Evolutionary conservation across 257 asterid genomes (phyloP), one percentile per base, ranked within the genome.

Genomic region (Solanum pennellii): DNA sequence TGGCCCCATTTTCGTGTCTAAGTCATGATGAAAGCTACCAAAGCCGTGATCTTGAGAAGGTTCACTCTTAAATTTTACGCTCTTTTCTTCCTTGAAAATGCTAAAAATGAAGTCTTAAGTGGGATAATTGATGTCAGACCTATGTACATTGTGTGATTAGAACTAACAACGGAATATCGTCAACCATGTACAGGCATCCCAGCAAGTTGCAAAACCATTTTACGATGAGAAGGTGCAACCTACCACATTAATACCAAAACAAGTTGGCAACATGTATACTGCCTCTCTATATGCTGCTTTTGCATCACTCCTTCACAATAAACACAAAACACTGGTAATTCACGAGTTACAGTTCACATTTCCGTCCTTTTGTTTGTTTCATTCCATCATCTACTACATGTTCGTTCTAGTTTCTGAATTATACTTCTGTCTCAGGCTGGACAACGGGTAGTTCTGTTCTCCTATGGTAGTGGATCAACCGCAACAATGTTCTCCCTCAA

Each of bases 31-130:
- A 97, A 89, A 97, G 99, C 92, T 97, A 97, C 89, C 94, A 93
- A 90, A 97, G 94, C 91, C 99, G 99, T 65, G 99, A 97, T 90
- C 99, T 97, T 89, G 99, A 97, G 93, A 97, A 97, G 98, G 99
- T 96, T 65, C 68, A 16, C 13, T 13, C 83, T 75, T 39, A 29
- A 39, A 75, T 23, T 42, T 3, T n/a, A n/a, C 13, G 6, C 65
- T 44, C 65, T 79, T 31, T 20, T 79, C 66, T 80, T 80, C 44
- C 0, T 49, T 7, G 1, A 18, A 5, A 20, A 45, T 33, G 39
- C 27, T 45, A 15, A 45, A 44, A 4, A 79, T 79, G 14, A 45
- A 25, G 5, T 8, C 5, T 14, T 15, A 45, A 45, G 16, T 8
- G 9, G 66, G 66, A 79, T 79, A 45, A 49, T 29, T 80, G 68